A percentile compares a stretch with the other conserved stretches of the same genome.
Conservation (phyloP, 1,139 yeast genomes). For the Nematodospora anomalae region DNA sequence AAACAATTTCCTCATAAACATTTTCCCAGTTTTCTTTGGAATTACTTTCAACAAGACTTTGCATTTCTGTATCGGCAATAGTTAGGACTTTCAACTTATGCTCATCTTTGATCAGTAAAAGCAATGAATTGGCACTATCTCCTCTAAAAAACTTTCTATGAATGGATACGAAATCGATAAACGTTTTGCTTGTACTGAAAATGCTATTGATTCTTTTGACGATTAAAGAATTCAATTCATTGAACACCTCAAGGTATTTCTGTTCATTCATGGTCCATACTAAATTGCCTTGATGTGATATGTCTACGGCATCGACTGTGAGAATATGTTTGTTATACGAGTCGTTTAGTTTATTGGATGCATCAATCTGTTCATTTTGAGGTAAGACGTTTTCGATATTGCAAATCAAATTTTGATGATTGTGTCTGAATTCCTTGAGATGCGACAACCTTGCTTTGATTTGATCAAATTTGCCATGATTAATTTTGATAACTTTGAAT, state of each 20-base stretch:
- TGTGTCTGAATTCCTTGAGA: conserved; percentile 47
- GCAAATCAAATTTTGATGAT: conserved; percentile 57
- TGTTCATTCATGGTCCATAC: conserved; percentile 34
- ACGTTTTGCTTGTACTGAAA: conserved; percentile 27
- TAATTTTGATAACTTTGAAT: conserved; percentile 63
- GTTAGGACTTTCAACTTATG: conserved; percentile 34
- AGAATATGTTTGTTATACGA: conserved; percentile 33
- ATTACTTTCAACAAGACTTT: conserved; percentile 14
- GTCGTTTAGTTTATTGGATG: conserved; percentile 25
- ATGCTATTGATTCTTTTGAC: conserved; percentile 25
- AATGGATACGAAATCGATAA: conserved; percentile 33
- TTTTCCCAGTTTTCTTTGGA: background rate
- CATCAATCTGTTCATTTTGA: conserved; percentile 16
- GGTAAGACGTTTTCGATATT: conserved; percentile 30
- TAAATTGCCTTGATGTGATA: conserved; percentile 33
- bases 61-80: conserved; percentile 31
- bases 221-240: conserved; percentile 23
- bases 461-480: conserved; percentile 40
- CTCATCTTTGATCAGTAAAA: conserved; percentile 36
- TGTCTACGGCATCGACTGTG: conserved; percentile 32
- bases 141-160: conserved; percentile 22
- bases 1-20: conserved; percentile 15
- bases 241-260: conserved; percentile 25
- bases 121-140: conserved; percentile 19
- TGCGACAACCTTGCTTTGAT: conserved; percentile 49